Evolutionary conservation across 192 early-diverging fungal species (phyloP).

Genomic region (Mortierella alpina): DNA sequence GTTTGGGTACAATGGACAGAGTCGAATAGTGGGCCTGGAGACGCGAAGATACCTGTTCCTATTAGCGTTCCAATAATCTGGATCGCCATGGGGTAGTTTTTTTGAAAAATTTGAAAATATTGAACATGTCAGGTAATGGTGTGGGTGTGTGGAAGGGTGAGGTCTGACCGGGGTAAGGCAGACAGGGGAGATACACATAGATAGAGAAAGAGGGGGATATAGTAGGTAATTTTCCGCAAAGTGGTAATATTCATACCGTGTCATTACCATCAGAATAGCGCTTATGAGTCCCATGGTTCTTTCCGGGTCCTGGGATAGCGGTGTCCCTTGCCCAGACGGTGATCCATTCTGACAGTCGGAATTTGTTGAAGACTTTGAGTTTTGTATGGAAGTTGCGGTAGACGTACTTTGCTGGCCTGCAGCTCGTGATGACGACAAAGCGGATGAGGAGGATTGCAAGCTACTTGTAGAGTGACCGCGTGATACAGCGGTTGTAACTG

Average conservation of each 20-base stretch:
- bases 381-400: background rate
- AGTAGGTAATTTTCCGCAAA: background rate
- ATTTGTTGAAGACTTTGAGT: background rate
- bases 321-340: no score
- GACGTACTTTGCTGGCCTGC: background rate
- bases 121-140: no score
- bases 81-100: no score
- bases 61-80: constrained; percentile 56
- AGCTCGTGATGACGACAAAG: no score
- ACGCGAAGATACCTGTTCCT: constrained; percentile 76
- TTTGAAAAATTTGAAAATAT: no score
- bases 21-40: constrained; percentile 65
- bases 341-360: no score
- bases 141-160: no score
- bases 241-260: constrained; percentile 33
- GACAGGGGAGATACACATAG: background rate
- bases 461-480: no score
- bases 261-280: constrained; percentile 57
- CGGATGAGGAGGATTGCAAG: no score
- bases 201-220: background rate
- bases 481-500: no score
- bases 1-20: constrained; percentile 46
- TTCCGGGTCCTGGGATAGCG: constrained; percentile 7
- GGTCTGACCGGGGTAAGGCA: background rate
- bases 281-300: constrained; percentile 48